Base-by-base conservation (phyloP, 75 land plant species). In the Cupressus sempervirens region DNA sequence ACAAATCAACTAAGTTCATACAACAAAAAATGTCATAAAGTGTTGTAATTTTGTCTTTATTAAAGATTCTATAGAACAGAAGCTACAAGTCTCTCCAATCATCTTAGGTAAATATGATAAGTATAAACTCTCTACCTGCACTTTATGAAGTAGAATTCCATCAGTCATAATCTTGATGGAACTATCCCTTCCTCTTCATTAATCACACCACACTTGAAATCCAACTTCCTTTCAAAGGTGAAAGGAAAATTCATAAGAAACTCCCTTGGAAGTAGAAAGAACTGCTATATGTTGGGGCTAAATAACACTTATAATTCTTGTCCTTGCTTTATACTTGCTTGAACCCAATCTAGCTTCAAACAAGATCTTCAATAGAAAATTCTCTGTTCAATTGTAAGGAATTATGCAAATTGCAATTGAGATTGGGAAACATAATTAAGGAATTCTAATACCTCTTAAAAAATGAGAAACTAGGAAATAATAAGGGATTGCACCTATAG, bases 131-230 rank as follows among this genome's bases (percentile, higher is more conserved):
- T 40, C 38, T 79, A 79, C 99, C 97, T 98, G 96, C 20, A 95
- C 85, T 98, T 98, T 98, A 53, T 98, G 90, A 77, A 98, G 96
- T 84, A 98, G 87, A 85, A 98, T 96, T 48, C 99, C 99, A 93
- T 98, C 99, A 58, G 99, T 98, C 99, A 98, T 98, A 84, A 96
- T 96, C 89, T 98, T 98, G 90, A 98, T 94, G 68, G 94, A 90
- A 85, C 94, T 90, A 46, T 84, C 87, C 13, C 89, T 83, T 46
- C 98, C 97, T 84, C 95, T 89, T 85, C 84, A 90, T 35, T 91
- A 91, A 89, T 96, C 99, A 93, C 95, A 92, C 73, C 99, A 91
- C 77, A 98, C 99, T 87, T 96, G 99, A 89, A 95, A 98, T 5
- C 99, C 99, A 86, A 98, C 95, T 86, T 98, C 99, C 88, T 94